Conservation (phyloP, 1,139 yeast species). For the Geotrichum histeridarum region DNA sequence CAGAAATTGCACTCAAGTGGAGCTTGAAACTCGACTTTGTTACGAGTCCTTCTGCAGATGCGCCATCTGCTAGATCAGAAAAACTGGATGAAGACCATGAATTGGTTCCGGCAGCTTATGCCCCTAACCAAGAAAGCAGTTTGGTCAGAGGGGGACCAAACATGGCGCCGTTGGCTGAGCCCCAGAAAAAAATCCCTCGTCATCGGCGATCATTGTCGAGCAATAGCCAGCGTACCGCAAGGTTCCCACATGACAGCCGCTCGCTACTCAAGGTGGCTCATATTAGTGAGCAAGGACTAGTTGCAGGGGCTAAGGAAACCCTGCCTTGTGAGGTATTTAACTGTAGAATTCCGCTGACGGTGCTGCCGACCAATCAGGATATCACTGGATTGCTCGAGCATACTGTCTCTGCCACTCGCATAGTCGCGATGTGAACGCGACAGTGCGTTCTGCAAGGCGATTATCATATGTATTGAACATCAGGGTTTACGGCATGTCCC, state of each 20-base stretch:
- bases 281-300: conserved; percentile 24
- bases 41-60: conserved; percentile 26
- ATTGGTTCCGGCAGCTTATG: not conserved
- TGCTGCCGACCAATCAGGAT: conserved; percentile 34
- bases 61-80: too few relatives aligned
- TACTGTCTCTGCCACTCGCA: conserved; percentile 17
- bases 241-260: conserved; percentile 14
- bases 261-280: conserved; percentile 15
- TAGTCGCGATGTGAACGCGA: conserved; percentile 3
- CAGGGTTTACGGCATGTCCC: too few relatives aligned
- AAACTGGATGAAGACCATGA: not conserved
- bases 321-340: conserved; percentile 33
- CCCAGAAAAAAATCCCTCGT: not conserved
- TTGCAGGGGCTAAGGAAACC: conserved; percentile 27
- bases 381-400: conserved; percentile 31
- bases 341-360: conserved; percentile 35
- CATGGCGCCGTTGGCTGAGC: not conserved
- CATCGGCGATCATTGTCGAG: not conserved
- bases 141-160: not conserved
- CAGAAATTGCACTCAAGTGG: conserved; percentile 35
- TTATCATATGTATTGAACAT: too few relatives aligned
- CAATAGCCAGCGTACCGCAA: not conserved
- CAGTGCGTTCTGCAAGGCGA: too few relatives aligned
- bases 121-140: not conserved
- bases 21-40: conserved; percentile 36